phyloP scores from a whole-genome alignment of 371 early-diverging fungal genomes.

The Rhizomucor pusillus region DNA sequence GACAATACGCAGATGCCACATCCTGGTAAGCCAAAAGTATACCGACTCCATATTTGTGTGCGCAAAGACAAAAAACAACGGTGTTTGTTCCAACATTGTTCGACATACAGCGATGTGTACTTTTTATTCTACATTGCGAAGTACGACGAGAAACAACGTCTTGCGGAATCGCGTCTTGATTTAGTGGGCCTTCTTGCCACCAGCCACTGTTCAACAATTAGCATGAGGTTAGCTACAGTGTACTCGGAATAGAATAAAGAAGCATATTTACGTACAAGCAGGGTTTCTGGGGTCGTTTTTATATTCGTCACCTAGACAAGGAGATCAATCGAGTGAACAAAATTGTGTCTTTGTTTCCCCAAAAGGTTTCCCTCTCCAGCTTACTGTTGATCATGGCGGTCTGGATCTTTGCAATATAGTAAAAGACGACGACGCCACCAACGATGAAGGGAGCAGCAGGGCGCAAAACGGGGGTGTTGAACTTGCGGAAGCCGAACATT shows the following conservation, averaged over 20 bases:
- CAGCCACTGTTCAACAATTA: constrained; percentile 34
- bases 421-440: constrained; percentile 42
- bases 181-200: constrained; percentile 56
- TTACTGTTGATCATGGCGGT: constrained; percentile 53
- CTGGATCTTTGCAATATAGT: constrained; percentile 49
- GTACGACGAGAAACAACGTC: too few relatives aligned
- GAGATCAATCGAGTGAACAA: constrained; percentile 1
- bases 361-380: neutral
- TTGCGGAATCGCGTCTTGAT: neutral
- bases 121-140: too few relatives aligned
- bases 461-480: constrained; percentile 45
- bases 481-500: constrained; percentile 59
- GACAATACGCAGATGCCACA: too few relatives aligned
- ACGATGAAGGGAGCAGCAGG: constrained; percentile 50
- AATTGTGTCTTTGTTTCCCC: neutral
- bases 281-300: constrained; percentile 60
- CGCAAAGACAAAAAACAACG: too few relatives aligned
- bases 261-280: constrained; percentile 40
- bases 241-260: neutral
- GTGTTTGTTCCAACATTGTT: too few relatives aligned
- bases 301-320: constrained; percentile 42
- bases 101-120: too few relatives aligned
- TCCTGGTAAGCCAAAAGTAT: too few relatives aligned
- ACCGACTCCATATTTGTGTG: too few relatives aligned
- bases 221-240: constrained; percentile 1